Evolutionary conservation across 257 asterid species (phyloP), one percentile per base, ranked within the genome.

Genomic region (Petunia axillaris): DNA sequence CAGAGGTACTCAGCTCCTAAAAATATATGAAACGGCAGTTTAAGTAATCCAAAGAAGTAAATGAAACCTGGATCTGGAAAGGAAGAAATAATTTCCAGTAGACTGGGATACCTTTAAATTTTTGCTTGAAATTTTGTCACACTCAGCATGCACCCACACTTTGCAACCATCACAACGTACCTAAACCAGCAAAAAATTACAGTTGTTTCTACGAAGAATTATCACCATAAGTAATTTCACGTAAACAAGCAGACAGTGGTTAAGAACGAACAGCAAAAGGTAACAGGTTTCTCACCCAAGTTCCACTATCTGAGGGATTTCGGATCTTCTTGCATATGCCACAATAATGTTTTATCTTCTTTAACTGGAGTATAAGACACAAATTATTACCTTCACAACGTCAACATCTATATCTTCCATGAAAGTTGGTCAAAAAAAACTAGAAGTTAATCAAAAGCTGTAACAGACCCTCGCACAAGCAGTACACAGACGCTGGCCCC

Each of bases 121-220:
- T 84, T 48, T 81, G 85, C 85, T 83, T 5, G 94, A 90, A 58
- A 88, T 89, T 87, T 83, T 94, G 92, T 94, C 97, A 84, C 99
- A 96, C 86, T 93, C 98, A 75, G 98, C 91, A 76, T 94, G 99
- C 87, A 92, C 93, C 98, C 98, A 92, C 82, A 86, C 96, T 90
- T 96, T 96, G 88, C 99, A 96, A 63, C 99, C 99, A 89, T 94
- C 86, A 70, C 99, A 96, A 2, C 96, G 94, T 57, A 92, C 91
- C 98, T 96, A 86, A 83, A 54, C 76, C 65, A 60, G 75, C 41
- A 54, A 73, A 64, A 68, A 70, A 70, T 55, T 76, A 39, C 4
- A 35, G 66, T 53, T 40, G 14, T 40, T 55, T 57, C 16, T 6
- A 39, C 35, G 64, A 77, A 64, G 75, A 78, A 48, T 77, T 16